Base-by-base conservation (phyloP, 257 asterid genomes). In the Solanum infundibuliforme region DNA sequence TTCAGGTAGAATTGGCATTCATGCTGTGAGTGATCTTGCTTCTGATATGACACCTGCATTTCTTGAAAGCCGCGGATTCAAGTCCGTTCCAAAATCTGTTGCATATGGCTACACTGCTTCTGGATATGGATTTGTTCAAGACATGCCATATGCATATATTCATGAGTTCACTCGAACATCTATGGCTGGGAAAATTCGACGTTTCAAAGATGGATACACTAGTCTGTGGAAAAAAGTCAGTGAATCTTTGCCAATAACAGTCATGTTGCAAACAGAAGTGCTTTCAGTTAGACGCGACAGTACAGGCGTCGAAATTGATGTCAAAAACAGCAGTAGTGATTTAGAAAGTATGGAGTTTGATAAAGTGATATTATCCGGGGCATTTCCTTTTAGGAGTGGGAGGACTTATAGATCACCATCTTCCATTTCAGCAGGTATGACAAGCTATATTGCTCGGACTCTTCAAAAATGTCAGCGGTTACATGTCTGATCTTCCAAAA, bases 71-170 rank as follows among this genome's bases (percentile, higher is more conserved):
- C 94, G 87, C 36, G 96, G 97, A 66, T 31, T 95, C 69, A 91
- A 91, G 86, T 91, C 94, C 4, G 90, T 94, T 36, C 98, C 98
- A 0, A 92, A 94, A 89, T 93, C 98, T n/a, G 98, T 95, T 62
- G 94, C 93, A 36, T 94, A 94, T 77, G 98, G 98, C 8, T 95
- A 92, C 72, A 95, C 98, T 14, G 98, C 98, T 87, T 95, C 98
- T 7, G 98, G 98, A 85, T 95, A 94, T 83, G 98, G 98, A 62
- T 95, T 93, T 83, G 93, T 92, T 62, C 97, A 94, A 87, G 98
- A 95, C 88, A 94, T 95, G 97, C 92, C 98, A 31, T 95, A 95
- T 43, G 97, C 97, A 0, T 95, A 95, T 88, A 85, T 94, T 66
- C 98, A 95, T 43, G 98, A 95, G 87, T 95, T 95, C 90, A 95